Percentiles rank a stretch among this genome's conserved stretches.
Conservation (phyloP, 1,139 yeast species). For the Debaryomyces psychrophilus region DNA sequence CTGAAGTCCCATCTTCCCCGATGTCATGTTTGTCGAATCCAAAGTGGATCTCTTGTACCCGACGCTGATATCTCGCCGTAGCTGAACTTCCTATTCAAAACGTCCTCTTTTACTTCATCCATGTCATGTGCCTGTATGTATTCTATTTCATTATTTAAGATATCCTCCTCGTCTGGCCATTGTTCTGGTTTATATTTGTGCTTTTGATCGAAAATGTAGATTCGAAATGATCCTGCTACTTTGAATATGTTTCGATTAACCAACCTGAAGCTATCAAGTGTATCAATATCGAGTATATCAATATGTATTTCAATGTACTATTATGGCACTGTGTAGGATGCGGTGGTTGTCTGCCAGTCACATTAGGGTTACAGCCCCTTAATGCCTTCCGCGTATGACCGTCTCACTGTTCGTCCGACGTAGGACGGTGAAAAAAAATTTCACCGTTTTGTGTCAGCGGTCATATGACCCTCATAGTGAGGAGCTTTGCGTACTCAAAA, state of each 20-base stretch:
- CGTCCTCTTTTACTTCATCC: neutral
- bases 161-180: neutral
- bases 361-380: slow-evolving; percentile 1
- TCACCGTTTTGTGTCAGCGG: slow-evolving; percentile 5
- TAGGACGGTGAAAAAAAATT: neutral
- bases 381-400: neutral
- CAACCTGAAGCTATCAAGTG: too few relatives aligned
- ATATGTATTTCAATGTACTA: neutral
- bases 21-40: neutral
- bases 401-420: neutral
- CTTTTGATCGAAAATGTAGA: neutral
- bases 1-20: too few relatives aligned
- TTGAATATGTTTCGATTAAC: neutral
- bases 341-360: too few relatives aligned
- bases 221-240: neutral
- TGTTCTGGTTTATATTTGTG: neutral
- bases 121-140: neutral
- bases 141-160: neutral
- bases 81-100: neutral
- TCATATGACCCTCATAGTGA: slow-evolving; percentile 3
- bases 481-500: slow-evolving; percentile 8
- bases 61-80: neutral
- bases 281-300: too few relatives aligned
- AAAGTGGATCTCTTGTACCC: neutral
- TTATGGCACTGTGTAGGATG: too few relatives aligned